Evolutionary conservation across 1,284 basidiomycete genomes (phyloP), one percentile per base, ranked within the genome.

Genomic region (Bondarzewia mesenterica): DNA sequence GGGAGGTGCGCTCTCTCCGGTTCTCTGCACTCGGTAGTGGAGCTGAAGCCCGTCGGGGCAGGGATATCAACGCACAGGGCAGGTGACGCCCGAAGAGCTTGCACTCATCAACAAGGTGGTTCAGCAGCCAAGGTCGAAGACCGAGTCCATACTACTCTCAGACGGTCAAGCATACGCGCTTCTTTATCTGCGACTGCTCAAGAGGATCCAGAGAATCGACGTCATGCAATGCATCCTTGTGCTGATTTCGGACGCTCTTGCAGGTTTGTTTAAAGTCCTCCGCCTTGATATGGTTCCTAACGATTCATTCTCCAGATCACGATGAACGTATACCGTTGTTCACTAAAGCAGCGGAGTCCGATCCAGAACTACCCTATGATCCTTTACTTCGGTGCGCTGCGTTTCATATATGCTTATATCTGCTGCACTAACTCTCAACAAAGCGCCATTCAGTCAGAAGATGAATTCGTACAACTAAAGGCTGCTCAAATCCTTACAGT

Each of bases 41-140:
- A 25, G 32, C 40, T 15, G 25, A 46, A 36, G n/a, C 25, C 44
- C 45, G 47, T 48, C 54, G 44, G 54, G 54, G 51, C 60, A 90
- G 87, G 93, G 90, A 54, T 98, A 98, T 71, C 93, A 96, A 70
- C 87, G 95, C 53, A 93, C 93, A 42, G 93, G 87, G 51, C 80
- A 95, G 41, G 82, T 98, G 58, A 90, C 89, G 16, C 74, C 79
- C 10, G 92, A 96, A 50, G 94, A 98, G 66, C 80, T 97, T 39
- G 71, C 78, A n/a, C 79, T 92, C 59, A 85, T 99, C 62, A 93
- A 94, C 75, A 88, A 81, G 59, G 84, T 95, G 26, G 89, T 91
- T 65, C 80, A 86, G 57, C 88, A 93, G 63, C 76, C 88, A 8
- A 76, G 72, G 54, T 68, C 77, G 14, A 90, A 85, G 71, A 78